Base-by-base conservation (phyloP, 2,329 filamentous ascomycete species). In the Arthrobotrys sinensis region DNA sequence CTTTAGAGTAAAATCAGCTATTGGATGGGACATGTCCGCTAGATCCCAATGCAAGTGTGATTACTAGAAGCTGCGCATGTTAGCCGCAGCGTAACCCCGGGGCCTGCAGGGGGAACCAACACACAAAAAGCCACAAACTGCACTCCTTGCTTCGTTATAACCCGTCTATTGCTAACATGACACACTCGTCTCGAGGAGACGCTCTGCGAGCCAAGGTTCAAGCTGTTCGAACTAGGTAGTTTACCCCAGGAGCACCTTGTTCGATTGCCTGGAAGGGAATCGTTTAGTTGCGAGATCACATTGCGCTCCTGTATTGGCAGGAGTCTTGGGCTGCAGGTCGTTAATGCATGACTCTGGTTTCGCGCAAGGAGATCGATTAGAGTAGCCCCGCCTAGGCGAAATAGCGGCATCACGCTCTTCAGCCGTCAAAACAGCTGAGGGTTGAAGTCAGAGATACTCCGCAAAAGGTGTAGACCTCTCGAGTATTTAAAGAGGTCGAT, bases 401-500 rank as follows among this genome's bases (percentile, higher is more conserved):
- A 38, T 43, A 24, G 66, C 36, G 21, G 62, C 6, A 52, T 66
- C 66, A 50, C 16, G 28, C 14, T 38, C 43, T 48, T 45, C 38
- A 60, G 52, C 40, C 12, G 14, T 24, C 10, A 4, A 57, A 16
- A 55, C 24, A 46, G 55, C 64, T 48, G 53, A 32, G 32, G 32
- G 2, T 28, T 36, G 16, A 50, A 40, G 28, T 14, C 19, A 28
- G 36, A 45, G 34, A 45, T 40, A 66, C 19, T 14, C 36, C n/a
- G 12, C 21, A 19, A 48, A 38, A 57, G 11, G 50, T 52, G 36
- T 40, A 50, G 67, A 52, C 52, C 34, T 72, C 46, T 72, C 45
- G 67, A 72, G 21, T 78, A 78, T 72, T 28, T 78, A 78, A 78
- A 72, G 75, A 78, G 62, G 62, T 40, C 52, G 34, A 32, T 64